Base-by-base conservation (phyloP, 208 protist species). In the Leishmania tarentolae region DNA sequence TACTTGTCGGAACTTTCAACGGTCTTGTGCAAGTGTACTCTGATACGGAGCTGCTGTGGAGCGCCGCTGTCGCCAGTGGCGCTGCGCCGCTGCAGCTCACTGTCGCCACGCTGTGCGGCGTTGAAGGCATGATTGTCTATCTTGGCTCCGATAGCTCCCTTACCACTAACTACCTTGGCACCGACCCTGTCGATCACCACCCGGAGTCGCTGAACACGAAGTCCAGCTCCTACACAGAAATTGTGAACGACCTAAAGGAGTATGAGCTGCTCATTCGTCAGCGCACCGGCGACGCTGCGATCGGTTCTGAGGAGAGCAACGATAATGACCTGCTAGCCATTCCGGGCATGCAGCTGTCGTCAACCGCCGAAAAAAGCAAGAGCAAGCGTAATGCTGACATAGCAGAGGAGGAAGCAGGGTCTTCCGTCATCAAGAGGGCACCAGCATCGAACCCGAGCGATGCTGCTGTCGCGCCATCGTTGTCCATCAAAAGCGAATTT, bases 141-240 rank as follows among this genome's bases (percentile, higher is more conserved):
- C 85, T 99, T 21, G 83, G 74, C 73, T 83, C 91, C 0, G 87
- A 95, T 19, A 95, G 94, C 44, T 81, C 44, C 7, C 74, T 98
- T 3, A 78, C 86, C 19, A 82, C 97, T 31, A 94, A 93, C 79
- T 99, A 99, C 88, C 88, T 99, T 19, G 98, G 98, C 68, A 99
- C 97, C 3, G 97, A 99, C 82, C 97, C 97, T 3, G 88, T 92
- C 0, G 90, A 92, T 3, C 82, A 90, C 2, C 90, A 92, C 0
- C 89, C 96, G 37, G 90, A 93, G 66, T 88, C 91, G 3, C 73
- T 97, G 24, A 91, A 98, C 59, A 92, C 82, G 52, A 92, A 97
- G 76, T 90, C 94, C 24, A 46, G 88, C 4, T 79, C 92, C 53
- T 99, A 99, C 82, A 81, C 82, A 4, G 91, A 93, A 17, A 96